Evolutionary conservation across 495 filamentous ascomycete species (phyloP).

Genomic region (Xylaria grammica): DNA sequence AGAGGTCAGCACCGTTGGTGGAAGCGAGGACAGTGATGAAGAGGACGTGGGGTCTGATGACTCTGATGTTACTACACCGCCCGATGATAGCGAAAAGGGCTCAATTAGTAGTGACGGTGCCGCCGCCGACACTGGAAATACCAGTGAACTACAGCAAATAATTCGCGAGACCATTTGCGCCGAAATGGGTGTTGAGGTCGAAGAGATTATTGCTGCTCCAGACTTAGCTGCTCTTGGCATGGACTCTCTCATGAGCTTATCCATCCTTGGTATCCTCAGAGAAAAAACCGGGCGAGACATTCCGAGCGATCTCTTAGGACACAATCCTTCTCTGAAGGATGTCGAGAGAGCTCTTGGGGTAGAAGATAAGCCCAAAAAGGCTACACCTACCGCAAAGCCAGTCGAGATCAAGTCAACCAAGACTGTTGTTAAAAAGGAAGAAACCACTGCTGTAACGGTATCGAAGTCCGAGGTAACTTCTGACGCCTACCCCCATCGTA

Average conservation of each 20-base stretch:
- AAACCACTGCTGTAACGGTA: slow-evolving; percentile 34
- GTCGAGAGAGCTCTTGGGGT: slow-evolving; percentile 56
- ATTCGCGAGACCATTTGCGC: slow-evolving; percentile 66
- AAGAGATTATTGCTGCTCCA: slow-evolving; percentile 62
- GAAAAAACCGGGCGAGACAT: slow-evolving; percentile 62
- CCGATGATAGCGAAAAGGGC: slow-evolving; percentile 50
- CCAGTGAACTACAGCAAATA: slow-evolving; percentile 53
- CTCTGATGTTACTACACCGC: slow-evolving; percentile 54
- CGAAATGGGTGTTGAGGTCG: slow-evolving; percentile 70
- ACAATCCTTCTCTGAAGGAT: slow-evolving; percentile 52
- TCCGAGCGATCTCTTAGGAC: slow-evolving; percentile 52
- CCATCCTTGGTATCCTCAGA: slow-evolving; percentile 59
- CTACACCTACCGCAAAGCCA: slow-evolving; percentile 31
- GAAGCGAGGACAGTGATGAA: slow-evolving; percentile 47
- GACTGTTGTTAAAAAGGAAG: slow-evolving; percentile 50
- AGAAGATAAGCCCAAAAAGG: slow-evolving; percentile 42
- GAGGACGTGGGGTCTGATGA: slow-evolving; percentile 48
- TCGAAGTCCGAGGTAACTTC: slow-evolving; percentile 58
- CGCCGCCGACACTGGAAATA: slow-evolving; percentile 33
- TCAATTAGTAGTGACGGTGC: slow-evolving; percentile 48
- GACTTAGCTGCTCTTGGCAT: slow-evolving; percentile 62
- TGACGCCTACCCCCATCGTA: slow-evolving; percentile 73
- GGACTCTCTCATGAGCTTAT: slow-evolving; percentile 65
- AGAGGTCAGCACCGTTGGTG: slow-evolving; percentile 39
- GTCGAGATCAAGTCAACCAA: slow-evolving; percentile 37